A percentile compares a stretch with the other conserved stretches of the same genome.
Conservation (phyloP, 1,139 yeast species). For the Zhuliangozyma parablackwelliae region DNA sequence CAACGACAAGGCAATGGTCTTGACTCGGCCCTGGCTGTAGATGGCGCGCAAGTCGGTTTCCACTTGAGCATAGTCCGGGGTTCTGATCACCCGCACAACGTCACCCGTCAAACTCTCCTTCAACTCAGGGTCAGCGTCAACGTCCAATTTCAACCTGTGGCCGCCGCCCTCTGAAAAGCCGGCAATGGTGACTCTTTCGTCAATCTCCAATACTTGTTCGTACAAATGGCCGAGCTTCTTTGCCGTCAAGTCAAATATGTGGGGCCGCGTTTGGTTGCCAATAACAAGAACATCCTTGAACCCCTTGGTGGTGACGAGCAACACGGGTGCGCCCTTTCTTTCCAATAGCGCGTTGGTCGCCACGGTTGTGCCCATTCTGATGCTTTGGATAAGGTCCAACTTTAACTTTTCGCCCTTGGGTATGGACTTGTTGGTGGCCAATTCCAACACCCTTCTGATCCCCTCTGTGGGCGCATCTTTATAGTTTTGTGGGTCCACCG, state of each 20-base stretch:
- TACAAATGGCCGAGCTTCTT: conserved; percentile 34
- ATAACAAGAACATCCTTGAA: conserved; percentile 44
- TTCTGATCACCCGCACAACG: conserved; percentile 24
- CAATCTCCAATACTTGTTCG: conserved; percentile 32
- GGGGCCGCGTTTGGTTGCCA: conserved; percentile 39
- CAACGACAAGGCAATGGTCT: conserved; percentile 35
- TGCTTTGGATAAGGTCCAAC: conserved; percentile 26
- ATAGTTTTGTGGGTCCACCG: conserved; percentile 85
- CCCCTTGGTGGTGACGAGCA: conserved; percentile 48
- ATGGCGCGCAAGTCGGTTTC: conserved; percentile 20
- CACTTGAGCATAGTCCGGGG: conserved; percentile 27
- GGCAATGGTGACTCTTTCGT: conserved; percentile 40
- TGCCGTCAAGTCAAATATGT: conserved; percentile 36
- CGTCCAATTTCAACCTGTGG: conserved; percentile 17
- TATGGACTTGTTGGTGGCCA: conserved; percentile 45
- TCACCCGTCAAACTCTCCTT: conserved; percentile 35
- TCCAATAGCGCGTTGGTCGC: conserved; percentile 42
- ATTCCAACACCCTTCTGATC: conserved; percentile 69
- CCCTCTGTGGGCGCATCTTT: conserved; percentile 91
- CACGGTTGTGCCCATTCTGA: conserved; percentile 39
- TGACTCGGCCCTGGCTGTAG: conserved; percentile 22
- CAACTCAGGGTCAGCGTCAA: conserved; percentile 20
- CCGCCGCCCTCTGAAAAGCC: conserved; percentile 43
- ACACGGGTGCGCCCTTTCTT: conserved; percentile 50
- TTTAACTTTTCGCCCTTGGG: conserved; percentile 35